Base-by-base conservation (phyloP, 1,284 basidiomycete genomes). In the Megacollybia platyphylla region DNA sequence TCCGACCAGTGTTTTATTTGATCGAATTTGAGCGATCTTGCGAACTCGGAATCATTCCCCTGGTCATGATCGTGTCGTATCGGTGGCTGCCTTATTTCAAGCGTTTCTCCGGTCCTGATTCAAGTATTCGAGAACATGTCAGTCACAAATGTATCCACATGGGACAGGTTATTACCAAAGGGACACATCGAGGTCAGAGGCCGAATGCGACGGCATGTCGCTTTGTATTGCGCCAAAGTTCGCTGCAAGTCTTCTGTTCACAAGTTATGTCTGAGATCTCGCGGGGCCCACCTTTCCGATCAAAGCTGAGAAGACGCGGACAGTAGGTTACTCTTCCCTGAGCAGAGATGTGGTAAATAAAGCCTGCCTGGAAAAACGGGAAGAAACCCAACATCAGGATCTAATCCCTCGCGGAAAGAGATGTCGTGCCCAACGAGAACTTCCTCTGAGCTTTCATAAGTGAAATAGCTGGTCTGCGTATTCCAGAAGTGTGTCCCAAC, bases 401-500 rank as follows among this genome's bases (percentile, higher is more conserved):
- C 70, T 36, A 66, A 44, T 10, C 75, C 74, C 56, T 83, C 77
- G 50, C 71, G 63, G 54, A 84, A 85, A 2, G 81, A 82, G 36
- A 80, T 61, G 49, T 70, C 70, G 53, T 75, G 64, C 46, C 70
- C 60, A 35, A 73, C 61, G 34, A 67, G 38, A 2, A 67, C 52
- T n/a, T 67, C 63, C 39, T 66, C 64, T 39, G 57, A 60, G 39
- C 69, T 70, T 30, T 63, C 61, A 45, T 71, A 72, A 0, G 67
- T 65, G 49, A 82, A 72, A 54, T 87, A 87, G 48, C 58, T 65
- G 55, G 85, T 78, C 55, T 86, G 82, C 0, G 80, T 71, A 54
- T 87, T 87, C 81, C 82, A 87, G 52, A 83, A 87, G 54, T 87
- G 85, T 0, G 81, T 74, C 40, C 81, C 82, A 17, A 71, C 60